These are phyloP conservation scores for Graphiopsis chlorocephala DNA, from an alignment of 2,329 filamentous ascomycete species.

Conservation along the genomic window DNA sequence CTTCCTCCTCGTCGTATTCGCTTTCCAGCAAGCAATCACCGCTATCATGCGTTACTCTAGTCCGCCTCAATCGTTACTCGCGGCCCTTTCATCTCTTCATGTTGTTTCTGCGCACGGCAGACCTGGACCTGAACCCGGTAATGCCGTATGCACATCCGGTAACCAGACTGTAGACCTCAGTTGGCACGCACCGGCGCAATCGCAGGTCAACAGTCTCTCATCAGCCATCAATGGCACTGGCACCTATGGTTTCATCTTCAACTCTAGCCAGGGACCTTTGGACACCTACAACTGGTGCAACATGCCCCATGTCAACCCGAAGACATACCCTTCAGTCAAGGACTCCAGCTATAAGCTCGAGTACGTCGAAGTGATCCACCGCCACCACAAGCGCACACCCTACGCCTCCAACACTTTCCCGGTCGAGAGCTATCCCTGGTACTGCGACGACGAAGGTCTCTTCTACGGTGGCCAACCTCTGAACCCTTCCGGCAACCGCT, in stretches of 20 bases:
- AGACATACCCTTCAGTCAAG: slow-evolving; percentile 59
- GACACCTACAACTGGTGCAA: slow-evolving; percentile 77
- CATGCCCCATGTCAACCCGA: slow-evolving; percentile 74
- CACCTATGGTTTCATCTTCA: slow-evolving; percentile 71
- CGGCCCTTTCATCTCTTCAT: slow-evolving; percentile 16
- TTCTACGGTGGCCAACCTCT: slow-evolving; percentile 67
- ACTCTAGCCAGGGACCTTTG: slow-evolving; percentile 58
- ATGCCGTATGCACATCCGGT: slow-evolving; percentile 11
- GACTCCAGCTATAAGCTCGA: slow-evolving; percentile 59
- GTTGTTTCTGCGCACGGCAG: not conserved
- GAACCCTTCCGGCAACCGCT: slow-evolving; percentile 43
- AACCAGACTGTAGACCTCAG: slow-evolving; percentile 38
- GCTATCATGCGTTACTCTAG: slow-evolving; percentile 31
- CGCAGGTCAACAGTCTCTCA: slow-evolving; percentile 60
- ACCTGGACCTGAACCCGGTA: slow-evolving; percentile 11
- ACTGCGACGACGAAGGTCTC: slow-evolving; percentile 67
- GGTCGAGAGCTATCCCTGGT: slow-evolving; percentile 67
- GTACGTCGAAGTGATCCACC: slow-evolving; percentile 80
- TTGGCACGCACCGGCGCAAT: slow-evolving; percentile 59
- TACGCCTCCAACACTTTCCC: slow-evolving; percentile 77
- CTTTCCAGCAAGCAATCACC: slow-evolving; percentile 26
- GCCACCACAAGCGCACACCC: slow-evolving; percentile 81
- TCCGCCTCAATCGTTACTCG: slow-evolving; percentile 22
- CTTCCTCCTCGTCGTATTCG: slow-evolving; percentile 26
- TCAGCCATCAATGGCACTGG: slow-evolving; percentile 58